Evolutionary conservation across 202 grass and related monocot genomes (phyloP).

Genomic region (Alloteropsis angusta): DNA sequence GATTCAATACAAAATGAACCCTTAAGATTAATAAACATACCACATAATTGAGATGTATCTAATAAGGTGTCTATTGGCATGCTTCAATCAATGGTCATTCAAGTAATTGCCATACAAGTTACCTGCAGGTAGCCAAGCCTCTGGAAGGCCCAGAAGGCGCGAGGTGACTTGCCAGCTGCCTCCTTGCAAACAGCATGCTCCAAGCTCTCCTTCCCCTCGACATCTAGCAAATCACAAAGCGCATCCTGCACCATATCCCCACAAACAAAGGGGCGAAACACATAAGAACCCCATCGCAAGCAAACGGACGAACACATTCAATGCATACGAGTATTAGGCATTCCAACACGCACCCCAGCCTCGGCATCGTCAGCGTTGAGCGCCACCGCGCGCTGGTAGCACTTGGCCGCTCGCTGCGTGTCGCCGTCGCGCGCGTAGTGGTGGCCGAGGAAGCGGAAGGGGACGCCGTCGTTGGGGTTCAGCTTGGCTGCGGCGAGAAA

Average conservation of each 20-base stretch:
- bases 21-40: not conserved
- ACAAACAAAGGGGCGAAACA: not conserved
- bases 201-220: constrained; percentile 80
- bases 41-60: not conserved
- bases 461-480: constrained; percentile 58
- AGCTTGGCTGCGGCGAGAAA: constrained; percentile 81
- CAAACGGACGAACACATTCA: constrained; percentile 16
- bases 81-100: not conserved
- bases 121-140: constrained; percentile 97
- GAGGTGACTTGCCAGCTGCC: constrained; percentile 60
- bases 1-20: not conserved
- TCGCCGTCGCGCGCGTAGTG: constrained; percentile 44
- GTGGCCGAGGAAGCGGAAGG: constrained; percentile 72
- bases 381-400: constrained; percentile 63
- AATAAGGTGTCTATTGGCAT: not conserved
- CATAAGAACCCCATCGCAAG: not conserved
- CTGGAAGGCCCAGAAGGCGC: constrained; percentile 73
- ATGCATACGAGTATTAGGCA: not conserved
- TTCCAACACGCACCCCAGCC: constrained; percentile 62
- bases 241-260: constrained; percentile 42
- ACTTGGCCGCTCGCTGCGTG: constrained; percentile 59
- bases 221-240: constrained; percentile 73
- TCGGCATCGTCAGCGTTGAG: constrained; percentile 58
- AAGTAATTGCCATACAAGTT: constrained; percentile 2
- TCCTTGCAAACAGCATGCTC: constrained; percentile 85